Base-by-base conservation (phyloP, 2,329 filamentous ascomycete genomes). In the Celoporthe dispersa region DNA sequence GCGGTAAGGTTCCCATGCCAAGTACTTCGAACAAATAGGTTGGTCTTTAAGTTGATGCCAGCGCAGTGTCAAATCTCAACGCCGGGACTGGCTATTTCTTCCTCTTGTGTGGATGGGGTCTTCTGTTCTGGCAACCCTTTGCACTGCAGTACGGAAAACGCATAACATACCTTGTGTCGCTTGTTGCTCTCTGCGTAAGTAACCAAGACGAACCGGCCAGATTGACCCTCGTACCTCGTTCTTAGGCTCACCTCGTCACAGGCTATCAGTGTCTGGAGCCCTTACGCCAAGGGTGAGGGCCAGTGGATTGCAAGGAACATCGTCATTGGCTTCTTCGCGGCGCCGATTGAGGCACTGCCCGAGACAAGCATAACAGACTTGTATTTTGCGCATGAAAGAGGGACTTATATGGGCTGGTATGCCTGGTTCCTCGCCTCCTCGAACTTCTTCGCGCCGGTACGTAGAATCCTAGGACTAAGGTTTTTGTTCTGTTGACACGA, bases 51-150 rank as follows among this genome's bases (percentile, higher is more conserved):
- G 33, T n/a, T 35, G 22, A 31, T 16, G 2, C 11, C 4, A 25
- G 22, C 14, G 14, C 22, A 69, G 62, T 72, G 14, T 67, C 69
- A 16, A 61, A 71, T 48, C 62, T 77, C 12, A 76, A 75, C 14
- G 70, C 74, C 67, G 76, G 76, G 33, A 77, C 75, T 44, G 75
- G 76, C n/a, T 74, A 75, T 66, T 75, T 77, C 73, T 84, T 83
- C 64, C 71, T 84, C 25, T 73, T 84, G 14, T 79, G 80, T 1
- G 82, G 82, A 31, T 84, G 82, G 82, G 81, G 81, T 0, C 75
- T 82, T 25, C 68, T 84, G 0, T 80, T 84, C 64, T 84, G 83
- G 83, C 83, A 85, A 71, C 81, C 83, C 0, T 79, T 84, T 67
- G 81, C 83, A 2, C 73, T 83, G 72, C 80, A 82, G 59, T 84